Percentiles rank a stretch among this genome's conserved stretches.
phyloP scores from a whole-genome alignment of 2,329 filamentous ascomycete genomes.

The Pseudocercospora eumusae region DNA sequence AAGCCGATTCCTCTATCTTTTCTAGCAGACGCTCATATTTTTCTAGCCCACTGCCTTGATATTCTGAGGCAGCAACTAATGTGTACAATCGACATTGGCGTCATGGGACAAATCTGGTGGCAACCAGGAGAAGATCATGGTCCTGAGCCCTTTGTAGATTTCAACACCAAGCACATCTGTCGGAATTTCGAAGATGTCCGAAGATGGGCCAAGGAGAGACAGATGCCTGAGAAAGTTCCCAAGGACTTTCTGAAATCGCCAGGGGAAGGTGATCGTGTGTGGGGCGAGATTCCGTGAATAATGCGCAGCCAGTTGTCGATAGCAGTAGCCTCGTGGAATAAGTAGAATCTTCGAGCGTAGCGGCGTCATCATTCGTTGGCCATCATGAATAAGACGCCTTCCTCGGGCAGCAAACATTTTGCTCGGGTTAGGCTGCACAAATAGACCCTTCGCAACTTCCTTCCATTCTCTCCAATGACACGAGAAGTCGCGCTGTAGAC shows the following conservation, averaged over 20 bases:
- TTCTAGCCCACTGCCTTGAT: constrained; percentile 60
- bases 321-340: background rate
- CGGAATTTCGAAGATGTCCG: constrained; percentile 58
- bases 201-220: constrained; percentile 56
- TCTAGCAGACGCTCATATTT: background rate
- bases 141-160: constrained; percentile 59
- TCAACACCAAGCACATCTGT: constrained; percentile 62
- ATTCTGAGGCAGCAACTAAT: constrained; percentile 63
- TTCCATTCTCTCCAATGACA: background rate
- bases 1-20: background rate
- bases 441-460: background rate
- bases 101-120: constrained; percentile 64
- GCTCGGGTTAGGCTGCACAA: background rate
- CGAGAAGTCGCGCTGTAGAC: background rate
- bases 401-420: background rate
- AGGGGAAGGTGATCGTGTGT: background rate
- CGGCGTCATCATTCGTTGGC: background rate
- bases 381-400: background rate
- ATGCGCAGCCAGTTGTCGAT: background rate
- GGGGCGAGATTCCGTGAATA: background rate
- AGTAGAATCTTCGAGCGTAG: background rate
- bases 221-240: constrained; percentile 45
- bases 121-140: constrained; percentile 34
- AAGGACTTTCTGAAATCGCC: background rate
- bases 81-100: constrained; percentile 62